phyloP scores from a whole-genome alignment of 495 filamentous ascomycete genomes.

The Cryomyces minteri region DNA sequence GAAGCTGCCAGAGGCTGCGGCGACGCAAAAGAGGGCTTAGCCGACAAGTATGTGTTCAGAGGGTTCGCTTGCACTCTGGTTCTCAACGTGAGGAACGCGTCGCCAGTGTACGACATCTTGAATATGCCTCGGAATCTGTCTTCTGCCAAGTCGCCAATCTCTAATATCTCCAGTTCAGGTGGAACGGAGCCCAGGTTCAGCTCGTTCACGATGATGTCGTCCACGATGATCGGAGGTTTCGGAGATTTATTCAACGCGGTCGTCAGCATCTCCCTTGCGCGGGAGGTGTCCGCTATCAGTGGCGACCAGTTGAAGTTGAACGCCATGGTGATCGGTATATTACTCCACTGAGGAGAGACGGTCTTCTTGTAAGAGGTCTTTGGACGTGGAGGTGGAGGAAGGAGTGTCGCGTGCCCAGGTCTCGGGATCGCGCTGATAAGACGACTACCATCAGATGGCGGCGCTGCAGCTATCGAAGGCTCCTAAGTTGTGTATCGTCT shows the following conservation, averaged over 20 bases:
- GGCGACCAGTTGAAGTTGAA: constrained; percentile 99
- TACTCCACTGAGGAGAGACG: neutral
- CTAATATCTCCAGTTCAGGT: constrained; percentile 85
- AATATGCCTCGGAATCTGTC: constrained; percentile 96
- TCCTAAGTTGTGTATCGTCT: too few species aligned
- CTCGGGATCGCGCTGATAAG: too few species aligned
- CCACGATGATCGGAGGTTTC: constrained; percentile 97
- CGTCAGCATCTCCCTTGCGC: constrained; percentile 86
- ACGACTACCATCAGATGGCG: too few species aligned
- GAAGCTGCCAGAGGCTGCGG: constrained; percentile 84
- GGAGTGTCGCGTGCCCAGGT: neutral
- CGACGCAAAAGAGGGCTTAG: constrained; percentile 79
- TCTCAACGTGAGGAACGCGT: constrained; percentile 84
- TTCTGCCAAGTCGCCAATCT: constrained; percentile 92
- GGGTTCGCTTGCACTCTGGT: constrained; percentile 96
- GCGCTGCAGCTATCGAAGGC: too few species aligned
- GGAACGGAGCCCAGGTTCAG: constrained; percentile 86
- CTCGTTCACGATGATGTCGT: constrained; percentile 96
- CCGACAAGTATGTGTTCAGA: constrained; percentile 83
- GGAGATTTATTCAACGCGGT: constrained; percentile 93
- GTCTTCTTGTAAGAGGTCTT: neutral
- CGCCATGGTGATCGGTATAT: constrained; percentile 44
- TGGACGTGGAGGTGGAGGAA: neutral
- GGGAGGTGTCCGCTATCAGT: constrained; percentile 78
- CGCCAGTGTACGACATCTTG: constrained; percentile 94